phyloP scores from a whole-genome alignment of 176 grass and related monocot species.

The Secale cereale region DNA sequence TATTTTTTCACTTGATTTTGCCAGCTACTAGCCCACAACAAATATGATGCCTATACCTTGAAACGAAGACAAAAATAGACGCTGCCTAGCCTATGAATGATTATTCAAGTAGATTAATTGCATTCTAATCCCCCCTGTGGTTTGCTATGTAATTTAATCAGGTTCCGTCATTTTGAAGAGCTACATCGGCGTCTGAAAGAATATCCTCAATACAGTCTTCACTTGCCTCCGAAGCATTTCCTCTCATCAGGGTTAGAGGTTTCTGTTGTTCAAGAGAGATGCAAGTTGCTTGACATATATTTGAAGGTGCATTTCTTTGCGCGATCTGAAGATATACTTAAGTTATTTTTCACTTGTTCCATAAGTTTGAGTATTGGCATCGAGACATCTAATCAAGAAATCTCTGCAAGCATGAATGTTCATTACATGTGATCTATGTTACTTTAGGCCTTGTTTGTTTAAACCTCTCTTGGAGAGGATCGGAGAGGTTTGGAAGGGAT shows the following conservation, averaged over 20 bases:
- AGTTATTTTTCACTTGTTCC: not conserved
- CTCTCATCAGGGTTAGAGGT: slow-evolving; percentile 94
- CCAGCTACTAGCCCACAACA: not conserved
- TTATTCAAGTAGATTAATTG: slow-evolving; percentile 15
- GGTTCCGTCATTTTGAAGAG: slow-evolving; percentile 99
- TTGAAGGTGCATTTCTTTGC: slow-evolving; percentile 73
- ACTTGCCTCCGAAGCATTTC: slow-evolving; percentile 96
- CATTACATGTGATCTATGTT: slow-evolving; percentile 14
- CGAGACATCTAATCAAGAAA: slow-evolving; percentile 11
- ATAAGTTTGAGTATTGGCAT: not conserved
- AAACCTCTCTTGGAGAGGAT: too few species aligned
- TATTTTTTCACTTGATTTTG: slow-evolving; percentile 18
- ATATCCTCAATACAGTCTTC: slow-evolving; percentile 91
- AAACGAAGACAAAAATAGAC: not conserved
- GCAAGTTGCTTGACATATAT: slow-evolving; percentile 88
- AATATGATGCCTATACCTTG: not conserved
- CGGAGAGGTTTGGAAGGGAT: too few species aligned
- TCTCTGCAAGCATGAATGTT: slow-evolving; percentile 16
- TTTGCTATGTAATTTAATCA: slow-evolving; percentile 34
- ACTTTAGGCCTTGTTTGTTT: not conserved
- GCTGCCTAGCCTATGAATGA: not conserved
- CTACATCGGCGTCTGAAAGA: slow-evolving; percentile 95
- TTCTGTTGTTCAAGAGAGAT: slow-evolving; percentile 93
- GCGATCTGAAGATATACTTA: slow-evolving; percentile 22
- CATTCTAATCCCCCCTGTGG: slow-evolving; percentile 1